These are phyloP conservation scores for Lachancea meyersii DNA, from an alignment of 805 yeast species.

Conservation along the genomic window DNA sequence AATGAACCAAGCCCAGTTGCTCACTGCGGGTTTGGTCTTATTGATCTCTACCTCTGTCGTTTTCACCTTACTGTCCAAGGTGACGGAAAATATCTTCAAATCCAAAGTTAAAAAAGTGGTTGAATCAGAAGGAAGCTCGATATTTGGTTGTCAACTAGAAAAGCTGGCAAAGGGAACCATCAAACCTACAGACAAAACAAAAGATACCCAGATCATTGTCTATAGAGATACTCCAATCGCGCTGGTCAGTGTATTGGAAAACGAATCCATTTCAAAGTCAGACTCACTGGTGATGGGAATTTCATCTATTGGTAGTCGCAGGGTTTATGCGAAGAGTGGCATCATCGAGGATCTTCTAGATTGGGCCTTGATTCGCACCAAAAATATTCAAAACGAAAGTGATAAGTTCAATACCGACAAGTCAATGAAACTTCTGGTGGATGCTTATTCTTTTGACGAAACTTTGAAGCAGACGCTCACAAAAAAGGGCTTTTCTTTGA, in stretches of 20 bases:
- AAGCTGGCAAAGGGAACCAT: slow-evolving; percentile 37
- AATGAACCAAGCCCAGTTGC: slow-evolving; percentile 27
- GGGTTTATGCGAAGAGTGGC: slow-evolving; percentile 60
- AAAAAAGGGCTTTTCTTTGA: slow-evolving; percentile 39
- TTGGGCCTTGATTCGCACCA: slow-evolving; percentile 50
- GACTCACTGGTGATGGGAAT: slow-evolving; percentile 46
- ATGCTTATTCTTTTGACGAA: slow-evolving; percentile 48
- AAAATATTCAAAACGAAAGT: slow-evolving; percentile 33
- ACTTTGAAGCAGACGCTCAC: slow-evolving; percentile 35
- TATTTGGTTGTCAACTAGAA: slow-evolving; percentile 49
- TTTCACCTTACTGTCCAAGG: slow-evolving; percentile 36
- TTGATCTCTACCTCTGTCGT: slow-evolving; percentile 36
- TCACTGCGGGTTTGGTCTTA: slow-evolving; percentile 36
- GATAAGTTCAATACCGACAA: slow-evolving; percentile 25
- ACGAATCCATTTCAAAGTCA: slow-evolving; percentile 38
- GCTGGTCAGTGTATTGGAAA: slow-evolving; percentile 41
- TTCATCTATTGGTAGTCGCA: slow-evolving; percentile 56
- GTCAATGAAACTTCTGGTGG: slow-evolving; percentile 39
- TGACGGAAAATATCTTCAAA: slow-evolving; percentile 45
- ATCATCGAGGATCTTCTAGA: slow-evolving; percentile 56
- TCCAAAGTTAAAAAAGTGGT: slow-evolving; percentile 35
- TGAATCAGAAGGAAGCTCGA: slow-evolving; percentile 31
- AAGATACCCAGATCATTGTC: slow-evolving; percentile 48
- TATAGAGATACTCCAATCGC: slow-evolving; percentile 75
- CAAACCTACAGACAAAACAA: slow-evolving; percentile 31